Base-by-base conservation (phyloP, 2,329 filamentous ascomycete species). In the Phoma sp. region DNA sequence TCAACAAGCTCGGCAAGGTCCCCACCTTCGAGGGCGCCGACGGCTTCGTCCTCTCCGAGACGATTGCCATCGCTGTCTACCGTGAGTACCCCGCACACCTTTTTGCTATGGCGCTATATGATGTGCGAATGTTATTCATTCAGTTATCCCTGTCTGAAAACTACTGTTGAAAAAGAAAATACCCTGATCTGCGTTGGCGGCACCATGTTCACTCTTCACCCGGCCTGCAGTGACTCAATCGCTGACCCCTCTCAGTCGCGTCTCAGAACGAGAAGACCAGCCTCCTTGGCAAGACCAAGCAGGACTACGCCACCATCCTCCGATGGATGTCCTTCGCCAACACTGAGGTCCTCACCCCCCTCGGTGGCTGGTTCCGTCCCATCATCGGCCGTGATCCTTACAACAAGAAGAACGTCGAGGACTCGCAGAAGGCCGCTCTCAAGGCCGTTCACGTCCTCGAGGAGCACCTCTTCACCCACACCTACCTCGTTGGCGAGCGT, bases 261-360 rank as follows among this genome's bases (percentile, higher is more conserved):
- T 98, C 95, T 71, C 95, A 99, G 84, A 99, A 99, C 80, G 95
- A 98, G 89, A 98, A 98, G 90, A 99, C 95, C 73, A 96, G 92
- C 70, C 92, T 99, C 67, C 88, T 99, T 72, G 95, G 95, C 77
- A 98, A 98, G 89, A 99, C 93, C 83, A 99, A 99, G 90, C 94
- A 99, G 85, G 95, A 99, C 88, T 92, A 98, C 81, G 95, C 95
- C 72, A 93, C 93, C 69, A 99, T 99, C 80, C 85, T 99, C 77
- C 91, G 90, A 81, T 99, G 95, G 95, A 88, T 97, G 89, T 98
- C 94, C 66, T 98, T 88, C 82, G 90, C 89, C 86, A 99, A 98
- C 88, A 78, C 81, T 58, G 94, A 99, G 84, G 77, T 97, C 73
- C 84, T 96, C 67, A 78, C 85, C 63, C 77, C 81, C 64, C 81